Base-by-base conservation (phyloP, 106 monocot species). In the Chionographis japonica region DNA sequence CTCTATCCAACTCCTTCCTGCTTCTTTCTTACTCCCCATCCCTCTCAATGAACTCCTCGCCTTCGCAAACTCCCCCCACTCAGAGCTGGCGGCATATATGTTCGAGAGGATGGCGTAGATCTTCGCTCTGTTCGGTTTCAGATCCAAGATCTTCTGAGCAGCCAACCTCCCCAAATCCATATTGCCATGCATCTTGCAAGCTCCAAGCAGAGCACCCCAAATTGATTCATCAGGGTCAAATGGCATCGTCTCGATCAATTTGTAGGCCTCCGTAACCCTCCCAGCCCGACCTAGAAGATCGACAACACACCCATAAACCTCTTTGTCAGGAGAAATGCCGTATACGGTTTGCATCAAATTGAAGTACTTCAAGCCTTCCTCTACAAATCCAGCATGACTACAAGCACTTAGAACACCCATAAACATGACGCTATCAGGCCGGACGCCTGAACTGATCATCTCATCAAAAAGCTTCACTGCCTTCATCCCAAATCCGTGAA, bases 1-100 rank as follows among this genome's bases (percentile, higher is more conserved):
- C 72, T 91, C 83, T 58, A 95, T 78, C 81, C 83, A 91, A 75
- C 95, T 95, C 69, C 77, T 83, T 55, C 91, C 91, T 16, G 67
- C 79, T 67, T 81, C 83, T 55, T 95, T 95, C 52, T 60, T 76
- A 40, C 61, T 66, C 42, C 77, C 74, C 50, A 13, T 60, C 8
- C 54, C 74, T 55, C 63, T 87, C 72, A 90, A 14, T 57, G 54
- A 39, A 71, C 50, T 88, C 71, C 85, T 88, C 15, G 67, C 57
- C 42, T 65, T 52, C 9, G 79, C 81, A 65, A 79, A 85, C 50
- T 83, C 83, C 2, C n/a, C 75, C 85, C 85, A 88, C 42, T 88
- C 84, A 12, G 69, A 71, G 15, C 58, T 60, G 19, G 79, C 65
- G 7, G 83, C 90, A 62, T 74, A 81, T 50, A 95, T 81, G 63